These are phyloP conservation scores for Scorias spongiosa DNA, from an alignment of 2,329 filamentous ascomycete genomes.

Conservation along the genomic window DNA sequence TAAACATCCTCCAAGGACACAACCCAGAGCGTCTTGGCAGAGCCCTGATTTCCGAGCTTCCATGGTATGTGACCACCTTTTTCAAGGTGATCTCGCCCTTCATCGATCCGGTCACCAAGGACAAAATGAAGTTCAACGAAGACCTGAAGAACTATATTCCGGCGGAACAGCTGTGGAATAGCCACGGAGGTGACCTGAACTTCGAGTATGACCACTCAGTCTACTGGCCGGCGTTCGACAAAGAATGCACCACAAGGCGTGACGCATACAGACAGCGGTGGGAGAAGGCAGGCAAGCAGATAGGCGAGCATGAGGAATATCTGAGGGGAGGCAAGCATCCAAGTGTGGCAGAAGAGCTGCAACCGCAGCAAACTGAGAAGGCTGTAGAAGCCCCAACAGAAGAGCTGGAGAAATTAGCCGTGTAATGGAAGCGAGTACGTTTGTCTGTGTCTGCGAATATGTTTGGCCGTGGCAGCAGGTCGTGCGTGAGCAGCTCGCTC, in stretches of 20 bases:
- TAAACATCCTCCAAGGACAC: conserved; percentile 85
- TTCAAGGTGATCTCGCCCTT: conserved; percentile 94
- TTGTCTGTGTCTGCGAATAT: no score
- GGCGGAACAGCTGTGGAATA: conserved; percentile 63
- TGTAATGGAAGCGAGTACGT: conserved; percentile 1
- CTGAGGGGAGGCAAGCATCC: conserved; percentile 50
- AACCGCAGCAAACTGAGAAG: conserved; percentile 4
- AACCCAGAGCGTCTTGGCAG: conserved; percentile 85
- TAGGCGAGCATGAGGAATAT: conserved; percentile 80
- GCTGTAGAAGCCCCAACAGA: conserved; percentile 8
- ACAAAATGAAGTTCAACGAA: conserved; percentile 97
- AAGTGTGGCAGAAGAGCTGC: conserved; percentile 7
- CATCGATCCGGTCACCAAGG: conserved; percentile 83
- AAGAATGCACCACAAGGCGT: conserved; percentile 51
- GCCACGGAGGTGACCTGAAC: conserved; percentile 62
- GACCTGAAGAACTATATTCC: conserved; percentile 73
- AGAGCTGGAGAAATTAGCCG: conserved; percentile 9
- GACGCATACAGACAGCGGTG: conserved; percentile 53
- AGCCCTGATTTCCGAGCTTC: conserved; percentile 80
- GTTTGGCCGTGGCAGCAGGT: no score
- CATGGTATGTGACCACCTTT: conserved; percentile 83
- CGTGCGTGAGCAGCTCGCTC: no score
- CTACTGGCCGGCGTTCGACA: conserved; percentile 80
- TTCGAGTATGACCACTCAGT: conserved; percentile 80
- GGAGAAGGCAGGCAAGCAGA: conserved; percentile 60